Base-by-base conservation (phyloP, 306 rosid species). In the Vigna angularis region DNA sequence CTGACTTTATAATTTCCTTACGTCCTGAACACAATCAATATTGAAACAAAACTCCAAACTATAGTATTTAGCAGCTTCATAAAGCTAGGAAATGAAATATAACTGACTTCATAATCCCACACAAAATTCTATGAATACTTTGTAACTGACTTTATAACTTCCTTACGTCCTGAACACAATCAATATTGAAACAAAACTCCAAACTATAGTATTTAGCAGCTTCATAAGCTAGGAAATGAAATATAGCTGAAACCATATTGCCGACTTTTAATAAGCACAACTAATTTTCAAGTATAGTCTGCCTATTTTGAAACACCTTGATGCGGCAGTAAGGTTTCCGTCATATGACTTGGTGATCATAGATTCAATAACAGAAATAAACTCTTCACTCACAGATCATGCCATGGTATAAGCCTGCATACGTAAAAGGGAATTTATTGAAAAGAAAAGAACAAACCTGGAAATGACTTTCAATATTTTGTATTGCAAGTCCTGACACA, bases 401-500 rank as follows among this genome's bases (percentile, higher is more conserved):
- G 47, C 67, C 20, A 62, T 30, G 24, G 13, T 12, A 15, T 62
- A 16, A 70, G 45, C 47, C 9, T 48, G 18, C 48, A n/a, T 18
- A 50, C 28, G 42, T 4, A 16, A 20, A 38, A 30, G 14, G 30
- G 14, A 69, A 67, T 8, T 38, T 26, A 38, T 16, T 17, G 68
- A 34, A 36, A 47, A 36, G 68, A 34, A 36, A 47, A 36, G 28
- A 75, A 77, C 72, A 44, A 44, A 88, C 92, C 90, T 85, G 87
- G 9, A 82, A 83, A 78, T 83, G 83, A 79, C 81, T 87, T 59
- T 87, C 55, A 73, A 78, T 16, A 1, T 49, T 56, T 57, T 73
- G 74, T 52, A 28, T 79, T 44, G 40, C 74, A 16, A 87, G 28
- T 26, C 81, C 88, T 16, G 89, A 86, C 70, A 77, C 81, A 76